phyloP scores from a whole-genome alignment of 2,329 filamentous ascomycete genomes.

The Talaromyces funiculosus region DNA sequence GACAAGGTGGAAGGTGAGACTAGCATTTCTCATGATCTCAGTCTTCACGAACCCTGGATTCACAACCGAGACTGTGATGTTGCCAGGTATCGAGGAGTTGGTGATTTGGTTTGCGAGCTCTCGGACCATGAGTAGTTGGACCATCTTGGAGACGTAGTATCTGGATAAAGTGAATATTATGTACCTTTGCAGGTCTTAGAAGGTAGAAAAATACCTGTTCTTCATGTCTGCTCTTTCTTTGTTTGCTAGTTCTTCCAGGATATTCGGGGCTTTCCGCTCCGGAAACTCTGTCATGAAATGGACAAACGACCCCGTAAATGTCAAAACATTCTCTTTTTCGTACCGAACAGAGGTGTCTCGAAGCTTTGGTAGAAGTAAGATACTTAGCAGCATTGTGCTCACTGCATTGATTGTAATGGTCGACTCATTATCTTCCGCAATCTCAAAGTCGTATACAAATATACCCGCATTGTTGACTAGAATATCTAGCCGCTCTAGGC shows the following conservation, averaged over 20 bases:
- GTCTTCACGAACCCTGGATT: conserved; percentile 8
- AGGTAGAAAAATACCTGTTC: neutral
- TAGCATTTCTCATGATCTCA: neutral
- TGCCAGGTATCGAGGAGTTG: neutral
- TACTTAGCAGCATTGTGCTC: conserved; percentile 20
- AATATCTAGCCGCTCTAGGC: conserved; percentile 32
- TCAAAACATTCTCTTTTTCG: neutral
- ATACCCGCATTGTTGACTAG: conserved; percentile 44
- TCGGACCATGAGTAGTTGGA: conserved; percentile 7
- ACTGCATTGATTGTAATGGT: conserved; percentile 26
- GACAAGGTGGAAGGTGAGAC: neutral
- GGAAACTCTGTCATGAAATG: conserved; percentile 7
- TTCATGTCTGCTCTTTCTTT: conserved; percentile 1
- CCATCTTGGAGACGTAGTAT: conserved; percentile 8
- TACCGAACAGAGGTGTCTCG: conserved; percentile 9
- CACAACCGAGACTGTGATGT: neutral
- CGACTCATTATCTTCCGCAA: conserved; percentile 23
- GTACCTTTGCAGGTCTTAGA: neutral
- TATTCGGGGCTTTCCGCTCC: neutral
- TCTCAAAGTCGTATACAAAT: conserved; percentile 26
- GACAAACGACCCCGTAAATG: conserved; percentile 4
- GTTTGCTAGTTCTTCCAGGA: neutral
- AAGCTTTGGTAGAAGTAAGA: conserved; percentile 16
- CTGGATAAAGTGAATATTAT: neutral
- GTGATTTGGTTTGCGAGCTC: conserved; percentile 4